phyloP scores from a whole-genome alignment of 2,329 filamentous ascomycete species.

The Aquanectria penicillioides region DNA sequence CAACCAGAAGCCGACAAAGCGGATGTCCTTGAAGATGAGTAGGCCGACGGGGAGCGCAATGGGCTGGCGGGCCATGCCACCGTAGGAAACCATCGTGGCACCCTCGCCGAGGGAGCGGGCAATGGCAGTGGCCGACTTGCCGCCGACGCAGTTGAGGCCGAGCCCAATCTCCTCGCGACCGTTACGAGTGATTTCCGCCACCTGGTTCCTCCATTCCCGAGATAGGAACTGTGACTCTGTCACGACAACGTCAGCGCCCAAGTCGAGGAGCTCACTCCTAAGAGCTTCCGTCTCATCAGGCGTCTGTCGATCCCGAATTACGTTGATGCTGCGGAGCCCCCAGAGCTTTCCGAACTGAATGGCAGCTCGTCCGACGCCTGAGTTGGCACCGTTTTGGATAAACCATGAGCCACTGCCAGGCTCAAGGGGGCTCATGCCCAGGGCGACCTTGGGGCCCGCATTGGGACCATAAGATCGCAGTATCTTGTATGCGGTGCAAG shows the following conservation, averaged over 20 bases:
- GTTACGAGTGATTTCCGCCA: conserved; percentile 74
- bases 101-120: conserved; percentile 76
- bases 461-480: conserved; percentile 77
- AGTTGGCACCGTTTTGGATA: conserved; percentile 96
- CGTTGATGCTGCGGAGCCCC: conserved; percentile 91
- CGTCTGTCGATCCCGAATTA: conserved; percentile 79
- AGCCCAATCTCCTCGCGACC: conserved; percentile 78
- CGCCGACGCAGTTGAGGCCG: conserved; percentile 93
- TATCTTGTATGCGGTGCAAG: conserved; percentile 94
- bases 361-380: conserved; percentile 88
- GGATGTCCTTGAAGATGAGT: conserved; percentile 92
- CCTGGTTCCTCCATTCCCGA: conserved; percentile 68
- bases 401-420: conserved; percentile 81
- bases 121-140: conserved; percentile 81
- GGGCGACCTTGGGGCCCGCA: conserved; percentile 54
- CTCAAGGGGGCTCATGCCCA: conserved; percentile 57
- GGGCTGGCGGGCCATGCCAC: conserved; percentile 92
- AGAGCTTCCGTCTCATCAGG: conserved; percentile 70
- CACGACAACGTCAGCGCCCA: conserved; percentile 68
- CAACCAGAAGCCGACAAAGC: conserved; percentile 95
- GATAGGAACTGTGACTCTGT: conserved; percentile 65
- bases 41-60: conserved; percentile 82
- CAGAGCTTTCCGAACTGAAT: conserved; percentile 88
- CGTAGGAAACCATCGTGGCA: conserved; percentile 89
- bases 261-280: conserved; percentile 59